Evolutionary conservation across 2,329 filamentous ascomycete species (phyloP).

Genomic region (Monilinia aucupariae): DNA sequence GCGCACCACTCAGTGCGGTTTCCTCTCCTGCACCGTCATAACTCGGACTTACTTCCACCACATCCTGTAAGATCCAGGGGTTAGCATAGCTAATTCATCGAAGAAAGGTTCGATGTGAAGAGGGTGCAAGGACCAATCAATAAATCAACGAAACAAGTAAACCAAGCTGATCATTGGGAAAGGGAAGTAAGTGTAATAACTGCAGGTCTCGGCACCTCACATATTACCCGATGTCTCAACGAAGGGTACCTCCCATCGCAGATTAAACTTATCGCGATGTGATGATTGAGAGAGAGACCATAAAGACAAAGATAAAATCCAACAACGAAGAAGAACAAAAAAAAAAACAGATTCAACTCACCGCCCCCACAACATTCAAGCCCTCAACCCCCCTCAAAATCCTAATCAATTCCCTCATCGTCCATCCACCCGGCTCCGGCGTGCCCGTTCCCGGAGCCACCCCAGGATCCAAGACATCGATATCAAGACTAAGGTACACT

Average conservation of each 20-base stretch:
- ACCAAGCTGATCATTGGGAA: no score
- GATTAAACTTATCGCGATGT: no score
- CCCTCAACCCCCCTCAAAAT: constrained; percentile 77
- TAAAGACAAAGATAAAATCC: not conserved
- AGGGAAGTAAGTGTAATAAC: no score
- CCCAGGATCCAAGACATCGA: constrained; percentile 72
- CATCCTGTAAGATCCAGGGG: constrained; percentile 44
- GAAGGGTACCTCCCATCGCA: no score
- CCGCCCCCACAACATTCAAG: constrained; percentile 76
- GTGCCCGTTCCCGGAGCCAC: constrained; percentile 74
- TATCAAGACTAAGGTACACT: constrained; percentile 77
- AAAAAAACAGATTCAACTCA: not conserved
- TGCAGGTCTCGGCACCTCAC: no score
- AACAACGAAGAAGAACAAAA: not conserved
- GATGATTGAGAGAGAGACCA: no score
- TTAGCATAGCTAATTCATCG: not conserved
- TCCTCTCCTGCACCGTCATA: constrained; percentile 78
- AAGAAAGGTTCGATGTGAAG: not conserved
- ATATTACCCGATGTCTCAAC: no score
- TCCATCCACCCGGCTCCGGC: constrained; percentile 88
- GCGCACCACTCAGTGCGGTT: constrained; percentile 76
- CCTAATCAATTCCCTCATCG: constrained; percentile 77
- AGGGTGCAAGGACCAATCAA: no score
- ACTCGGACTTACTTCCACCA: constrained; percentile 82
- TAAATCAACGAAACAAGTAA: no score